Conservation (phyloP, 148 eudicot species). For the Beta vulgaris region DNA sequence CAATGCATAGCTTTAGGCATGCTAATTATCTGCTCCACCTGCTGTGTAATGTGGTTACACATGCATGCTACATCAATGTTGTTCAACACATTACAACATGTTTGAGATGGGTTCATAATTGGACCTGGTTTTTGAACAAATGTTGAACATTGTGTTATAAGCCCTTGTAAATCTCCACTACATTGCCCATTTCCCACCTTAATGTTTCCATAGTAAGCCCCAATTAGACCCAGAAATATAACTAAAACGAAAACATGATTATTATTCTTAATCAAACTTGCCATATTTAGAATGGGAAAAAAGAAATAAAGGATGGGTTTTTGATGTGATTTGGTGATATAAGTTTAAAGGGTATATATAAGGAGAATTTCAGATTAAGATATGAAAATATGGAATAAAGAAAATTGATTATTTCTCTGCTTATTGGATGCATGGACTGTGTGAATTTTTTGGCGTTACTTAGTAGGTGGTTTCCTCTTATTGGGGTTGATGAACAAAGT, state of each 20-base stretch:
- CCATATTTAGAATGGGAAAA: constrained; percentile 17
- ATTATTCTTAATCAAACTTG: not conserved
- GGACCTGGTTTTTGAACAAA: constrained; percentile 46
- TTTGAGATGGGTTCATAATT: constrained; percentile 31
- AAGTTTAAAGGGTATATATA: not conserved
- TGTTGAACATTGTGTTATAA: constrained; percentile 37
- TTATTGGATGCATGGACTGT: constrained; percentile 5
- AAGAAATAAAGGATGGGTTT: not conserved
- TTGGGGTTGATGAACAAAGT: not conserved
- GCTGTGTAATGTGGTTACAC: constrained; percentile 36
- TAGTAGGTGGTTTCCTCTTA: not conserved
- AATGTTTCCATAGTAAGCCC: constrained; percentile 17
- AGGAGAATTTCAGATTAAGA: not conserved
- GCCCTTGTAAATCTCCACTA: constrained; percentile 44
- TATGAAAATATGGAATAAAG: not conserved
- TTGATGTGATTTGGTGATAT: not conserved
- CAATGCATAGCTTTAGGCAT: constrained; percentile 49
- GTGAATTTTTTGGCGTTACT: not conserved
- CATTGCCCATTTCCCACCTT: constrained; percentile 42
- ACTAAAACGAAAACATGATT: not conserved
- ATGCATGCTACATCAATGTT: constrained; percentile 43
- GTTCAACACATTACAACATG: constrained; percentile 44
- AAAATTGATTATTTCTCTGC: not conserved
- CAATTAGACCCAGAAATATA: constrained; percentile 11
- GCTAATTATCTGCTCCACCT: constrained; percentile 47